phyloP scores from a whole-genome alignment of 495 filamentous ascomycete species.

The Glutinoglossum americanum region DNA sequence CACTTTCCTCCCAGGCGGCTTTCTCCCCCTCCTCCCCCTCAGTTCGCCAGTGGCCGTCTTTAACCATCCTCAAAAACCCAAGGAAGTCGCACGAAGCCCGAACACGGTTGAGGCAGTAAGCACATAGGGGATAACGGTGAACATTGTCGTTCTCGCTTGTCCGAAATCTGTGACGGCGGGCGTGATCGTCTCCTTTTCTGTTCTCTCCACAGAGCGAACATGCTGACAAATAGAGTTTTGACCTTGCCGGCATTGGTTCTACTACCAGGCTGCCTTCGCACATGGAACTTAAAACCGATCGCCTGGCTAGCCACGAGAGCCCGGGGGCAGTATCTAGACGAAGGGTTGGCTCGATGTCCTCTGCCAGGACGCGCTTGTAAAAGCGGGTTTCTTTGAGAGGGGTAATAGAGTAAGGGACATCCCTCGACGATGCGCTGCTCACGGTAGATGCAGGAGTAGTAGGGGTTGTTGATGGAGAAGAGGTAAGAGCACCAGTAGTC shows the following conservation, averaged over 20 bases:
- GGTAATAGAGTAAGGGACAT: slow-evolving; percentile 9
- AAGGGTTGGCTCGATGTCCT: slow-evolving; percentile 88
- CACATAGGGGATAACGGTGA: slow-evolving; percentile 74
- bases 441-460: slow-evolving; percentile 26
- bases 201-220: slow-evolving; percentile 81
- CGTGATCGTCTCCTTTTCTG: slow-evolving; percentile 42
- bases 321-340: slow-evolving; percentile 76
- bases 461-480: slow-evolving; percentile 23
- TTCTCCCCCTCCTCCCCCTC: slow-evolving; percentile 58
- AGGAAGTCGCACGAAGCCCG: slow-evolving; percentile 81
- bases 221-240: slow-evolving; percentile 36
- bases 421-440: slow-evolving; percentile 23
- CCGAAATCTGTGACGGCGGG: slow-evolving; percentile 72
- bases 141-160: slow-evolving; percentile 67
- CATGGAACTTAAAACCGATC: slow-evolving; percentile 61
- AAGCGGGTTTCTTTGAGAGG: slow-evolving; percentile 77
- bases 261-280: slow-evolving; percentile 74
- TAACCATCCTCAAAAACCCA: slow-evolving; percentile 69
- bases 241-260: slow-evolving; percentile 50
- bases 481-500: slow-evolving; percentile 7
- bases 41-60: slow-evolving; percentile 69
- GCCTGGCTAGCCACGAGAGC: slow-evolving; percentile 76
- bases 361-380: slow-evolving; percentile 67
- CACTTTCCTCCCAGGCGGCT: slow-evolving; percentile 82
- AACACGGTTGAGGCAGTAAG: slow-evolving; percentile 65